These are phyloP conservation scores for Phyllosticta citribraziliensis DNA, from an alignment of 2,329 filamentous ascomycete species.

Conservation along the genomic window DNA sequence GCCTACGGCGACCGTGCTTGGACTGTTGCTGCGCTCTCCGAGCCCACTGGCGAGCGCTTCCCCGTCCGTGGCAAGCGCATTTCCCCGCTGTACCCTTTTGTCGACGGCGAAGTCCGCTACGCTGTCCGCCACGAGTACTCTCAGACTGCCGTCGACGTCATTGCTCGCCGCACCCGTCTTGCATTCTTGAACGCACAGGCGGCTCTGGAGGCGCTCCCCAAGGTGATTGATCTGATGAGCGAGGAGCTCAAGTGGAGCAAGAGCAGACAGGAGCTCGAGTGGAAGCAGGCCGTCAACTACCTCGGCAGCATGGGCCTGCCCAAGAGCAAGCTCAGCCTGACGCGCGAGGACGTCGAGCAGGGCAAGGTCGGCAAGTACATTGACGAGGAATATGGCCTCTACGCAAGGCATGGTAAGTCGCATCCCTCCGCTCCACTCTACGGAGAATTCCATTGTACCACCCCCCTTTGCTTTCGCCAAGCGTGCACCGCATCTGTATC, in stretches of 20 bases:
- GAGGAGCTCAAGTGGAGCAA: slow-evolving; percentile 72
- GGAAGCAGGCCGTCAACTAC: slow-evolving; percentile 58
- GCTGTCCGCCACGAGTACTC: slow-evolving; percentile 84
- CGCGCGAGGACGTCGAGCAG: slow-evolving; percentile 48
- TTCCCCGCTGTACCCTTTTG: slow-evolving; percentile 72
- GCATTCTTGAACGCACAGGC: slow-evolving; percentile 90
- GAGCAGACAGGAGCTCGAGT: slow-evolving; percentile 65
- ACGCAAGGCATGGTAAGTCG: slow-evolving; percentile 40
- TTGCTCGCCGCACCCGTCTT: slow-evolving; percentile 73
- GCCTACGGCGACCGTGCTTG: slow-evolving; percentile 90
- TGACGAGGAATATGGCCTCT: slow-evolving; percentile 41
- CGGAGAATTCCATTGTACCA: not conserved
- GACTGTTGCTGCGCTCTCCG: slow-evolving; percentile 74
- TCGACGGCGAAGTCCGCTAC: slow-evolving; percentile 86
- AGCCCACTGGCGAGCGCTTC: slow-evolving; percentile 67
- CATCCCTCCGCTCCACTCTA: not conserved
- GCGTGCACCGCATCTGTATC: not conserved
- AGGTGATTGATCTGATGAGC: slow-evolving; percentile 80
- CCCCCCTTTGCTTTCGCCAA: not conserved
- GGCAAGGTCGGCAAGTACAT: slow-evolving; percentile 35
- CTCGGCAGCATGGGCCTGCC: slow-evolving; percentile 53
- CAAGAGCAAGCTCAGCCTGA: slow-evolving; percentile 45
- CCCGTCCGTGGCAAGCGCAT: slow-evolving; percentile 75
- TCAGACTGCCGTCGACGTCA: slow-evolving; percentile 78
- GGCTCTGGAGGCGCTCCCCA: slow-evolving; percentile 73